Percentiles rank a stretch among this genome's conserved stretches.
Evolutionary conservation across 805 yeast genomes (phyloP).

Genomic region (Blastobotrys attinorum): DNA sequence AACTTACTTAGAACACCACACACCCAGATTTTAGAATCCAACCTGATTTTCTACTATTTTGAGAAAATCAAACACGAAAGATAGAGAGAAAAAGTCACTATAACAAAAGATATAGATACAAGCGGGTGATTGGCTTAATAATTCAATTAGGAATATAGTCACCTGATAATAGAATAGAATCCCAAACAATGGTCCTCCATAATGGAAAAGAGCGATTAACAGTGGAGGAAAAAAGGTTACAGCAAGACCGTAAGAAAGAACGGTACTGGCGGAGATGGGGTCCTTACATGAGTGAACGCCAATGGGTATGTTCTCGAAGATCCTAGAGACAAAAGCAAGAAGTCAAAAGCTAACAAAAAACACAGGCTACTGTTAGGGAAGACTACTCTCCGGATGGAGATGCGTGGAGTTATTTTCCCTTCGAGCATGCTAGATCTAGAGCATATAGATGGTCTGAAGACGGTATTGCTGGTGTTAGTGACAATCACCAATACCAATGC

Average conservation of each 20-base stretch:
- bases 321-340: background rate
- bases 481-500: constrained; percentile 69
- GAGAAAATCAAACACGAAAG: background rate
- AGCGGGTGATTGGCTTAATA: too few relatives aligned
- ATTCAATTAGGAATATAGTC: too few relatives aligned
- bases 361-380: constrained; percentile 55
- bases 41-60: too few relatives aligned
- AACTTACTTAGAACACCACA: too few relatives aligned
- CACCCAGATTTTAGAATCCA: too few relatives aligned
- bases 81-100: too few relatives aligned
- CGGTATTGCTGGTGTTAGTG: constrained; percentile 85
- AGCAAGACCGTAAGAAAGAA: constrained; percentile 31
- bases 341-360: constrained; percentile 1
- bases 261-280: constrained; percentile 88
- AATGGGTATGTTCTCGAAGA: constrained; percentile 56
- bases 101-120: too few relatives aligned
- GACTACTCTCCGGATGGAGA: constrained; percentile 82
- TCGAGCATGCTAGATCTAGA: constrained; percentile 73
- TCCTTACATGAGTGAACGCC: constrained; percentile 79
- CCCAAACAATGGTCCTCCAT: constrained; percentile 18
- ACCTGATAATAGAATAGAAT: too few relatives aligned
- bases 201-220: constrained; percentile 19
- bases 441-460: constrained; percentile 95
- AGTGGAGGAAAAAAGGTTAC: constrained; percentile 36
- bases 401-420: constrained; percentile 85